These are phyloP conservation scores for Aschersonia sp. DNA, from an alignment of 2,329 filamentous ascomycete genomes.

Conservation along the genomic window DNA sequence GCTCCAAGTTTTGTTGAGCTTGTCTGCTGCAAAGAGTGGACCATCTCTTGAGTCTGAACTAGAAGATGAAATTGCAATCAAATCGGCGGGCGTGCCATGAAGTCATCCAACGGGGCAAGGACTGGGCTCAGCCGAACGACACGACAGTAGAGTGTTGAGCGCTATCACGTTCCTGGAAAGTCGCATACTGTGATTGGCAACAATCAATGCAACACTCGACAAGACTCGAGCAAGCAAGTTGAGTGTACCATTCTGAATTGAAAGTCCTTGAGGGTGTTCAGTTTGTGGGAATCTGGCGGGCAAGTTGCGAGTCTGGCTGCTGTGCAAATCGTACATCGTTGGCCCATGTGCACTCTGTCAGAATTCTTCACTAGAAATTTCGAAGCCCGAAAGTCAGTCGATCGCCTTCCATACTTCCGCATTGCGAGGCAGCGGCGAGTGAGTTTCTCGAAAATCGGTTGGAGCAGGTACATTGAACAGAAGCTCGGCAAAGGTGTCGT, in stretches of 20 bases:
- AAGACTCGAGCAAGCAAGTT: conserved; percentile 2
- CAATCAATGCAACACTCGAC: conserved; percentile 34
- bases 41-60: not conserved
- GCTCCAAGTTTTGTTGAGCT: conserved; percentile 1
- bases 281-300: conserved; percentile 43
- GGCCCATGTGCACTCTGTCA: conserved; percentile 37
- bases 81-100: too few species aligned
- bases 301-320: conserved; percentile 46
- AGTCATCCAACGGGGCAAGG: conserved; percentile 8
- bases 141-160: not conserved
- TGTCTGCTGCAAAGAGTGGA: conserved; percentile 1
- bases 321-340: conserved; percentile 26
- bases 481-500: conserved; percentile 50
- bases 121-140: conserved; percentile 42
- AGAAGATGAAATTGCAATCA: not conserved
- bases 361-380: conserved; percentile 39
- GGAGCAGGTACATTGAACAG: conserved; percentile 56
- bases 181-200: conserved; percentile 37
- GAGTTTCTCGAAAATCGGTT: conserved; percentile 50
- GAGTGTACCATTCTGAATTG: conserved; percentile 1
- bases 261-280: conserved; percentile 10
- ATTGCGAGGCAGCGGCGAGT: conserved; percentile 55
- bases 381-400: conserved; percentile 51
- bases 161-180: not conserved
- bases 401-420: conserved; percentile 62